A percentile compares a stretch with the other conserved stretches of the same genome.
These are phyloP conservation scores for Craspedostauros australis DNA, from an alignment of 108 stramenopile species.

Conservation along the genomic window DNA sequence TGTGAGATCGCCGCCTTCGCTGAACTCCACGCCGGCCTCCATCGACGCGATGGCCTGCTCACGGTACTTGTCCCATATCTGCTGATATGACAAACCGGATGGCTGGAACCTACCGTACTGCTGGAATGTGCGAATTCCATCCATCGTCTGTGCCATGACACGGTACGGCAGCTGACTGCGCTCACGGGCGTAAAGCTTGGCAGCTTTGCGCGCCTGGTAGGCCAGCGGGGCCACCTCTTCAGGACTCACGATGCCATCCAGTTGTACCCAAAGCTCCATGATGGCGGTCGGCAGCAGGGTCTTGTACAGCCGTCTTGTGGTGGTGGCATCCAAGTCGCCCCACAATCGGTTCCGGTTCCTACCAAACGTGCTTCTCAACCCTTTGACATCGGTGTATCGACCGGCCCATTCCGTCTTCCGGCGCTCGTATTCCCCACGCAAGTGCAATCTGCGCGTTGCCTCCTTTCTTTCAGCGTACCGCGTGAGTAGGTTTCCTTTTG, in stretches of 20 bases:
- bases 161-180: conserved; percentile 76
- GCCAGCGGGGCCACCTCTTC: conserved; percentile 89
- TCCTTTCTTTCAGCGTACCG: no score
- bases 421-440: conserved; percentile 61
- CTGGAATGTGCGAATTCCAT: conserved; percentile 78
- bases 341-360: conserved; percentile 75
- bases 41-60: conserved; percentile 26
- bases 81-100: conserved; percentile 89
- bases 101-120: conserved; percentile 79
- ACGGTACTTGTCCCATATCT: conserved; percentile 93
- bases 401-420: conserved; percentile 72
- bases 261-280: conserved; percentile 48
- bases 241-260: conserved; percentile 37
- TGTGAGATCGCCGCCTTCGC: conserved; percentile 33
- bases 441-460: no score
- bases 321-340: conserved; percentile 76
- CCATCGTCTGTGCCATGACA: conserved; percentile 73
- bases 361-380: conserved; percentile 72
- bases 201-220: conserved; percentile 85
- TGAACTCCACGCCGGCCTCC: conserved; percentile 32
- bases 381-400: conserved; percentile 65
- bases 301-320: conserved; percentile 76
- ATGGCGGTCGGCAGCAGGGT: conserved; percentile 74
- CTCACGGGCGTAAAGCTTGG: conserved; percentile 90
- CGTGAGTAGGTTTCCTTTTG: no score